Base-by-base conservation (phyloP, 2,329 filamentous ascomycete genomes). In the Zymoseptoria tritici region DNA sequence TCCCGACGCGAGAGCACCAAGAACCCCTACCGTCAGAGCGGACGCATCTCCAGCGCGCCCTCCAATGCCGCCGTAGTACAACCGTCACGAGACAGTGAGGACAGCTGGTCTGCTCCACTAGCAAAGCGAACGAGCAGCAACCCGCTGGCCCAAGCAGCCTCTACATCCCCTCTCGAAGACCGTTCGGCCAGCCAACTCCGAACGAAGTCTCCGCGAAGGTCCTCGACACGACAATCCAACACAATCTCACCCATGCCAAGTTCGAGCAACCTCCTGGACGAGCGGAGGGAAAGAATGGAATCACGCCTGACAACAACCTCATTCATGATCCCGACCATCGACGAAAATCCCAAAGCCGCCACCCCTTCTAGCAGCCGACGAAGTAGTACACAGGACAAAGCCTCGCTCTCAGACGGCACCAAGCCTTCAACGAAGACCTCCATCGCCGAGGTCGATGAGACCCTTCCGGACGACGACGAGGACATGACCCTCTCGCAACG, bases 401-500 rank as follows among this genome's bases (percentile, higher is more conserved):
- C 55, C 56, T 63, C 63, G 49, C 26, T 57, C 19, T 50, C 54
- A 1, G 56, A 58, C 49, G 26, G 59, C 55, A 60, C 54, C 36
- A 74, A 74, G 57, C 69, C 71, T 20, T 65, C 69, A 9, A 72
- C 73, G 1, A 69, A 72, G 6, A 70, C 71, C 3, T 73, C 72
- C 1, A 71, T 77, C 62, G 69, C 70, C 7, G 60, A 67, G 2
- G 69, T 70, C 2, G 64, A 67, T 0, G 60, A 29, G 11, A 42
- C 11, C 49, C 29, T 56, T 9, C 55, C 50, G 21, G 55, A 60
- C 9, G 82, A 84, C 64, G 77, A 80, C 1, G 89, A 92, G 61
- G 83, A 91, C 58, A 79, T 93, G 65, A 86, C 89, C 0, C 79
- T 94, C 19, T 87, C 84, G 50, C 83, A 88, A 67, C 85, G 89